These are phyloP conservation scores for Phyllosticta paracitricarpa DNA, from an alignment of 2,329 filamentous ascomycete species.

Conservation along the genomic window DNA sequence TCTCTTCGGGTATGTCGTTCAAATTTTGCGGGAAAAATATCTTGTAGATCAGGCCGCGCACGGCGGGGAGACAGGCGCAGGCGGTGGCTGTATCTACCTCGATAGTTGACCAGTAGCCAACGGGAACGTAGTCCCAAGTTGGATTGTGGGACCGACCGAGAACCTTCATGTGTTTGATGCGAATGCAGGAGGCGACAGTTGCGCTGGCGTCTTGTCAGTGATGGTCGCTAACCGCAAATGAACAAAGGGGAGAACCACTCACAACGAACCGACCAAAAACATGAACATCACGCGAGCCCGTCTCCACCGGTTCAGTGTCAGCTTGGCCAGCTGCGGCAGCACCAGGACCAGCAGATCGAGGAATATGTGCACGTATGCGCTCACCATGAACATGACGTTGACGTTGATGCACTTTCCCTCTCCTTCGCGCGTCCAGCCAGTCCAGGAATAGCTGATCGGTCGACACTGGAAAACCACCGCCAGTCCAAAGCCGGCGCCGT, in stretches of 20 bases:
- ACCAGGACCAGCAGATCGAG: conserved; percentile 21
- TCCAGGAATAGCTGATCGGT: conserved; percentile 26
- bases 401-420: conserved; percentile 26
- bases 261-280: conserved; percentile 31
- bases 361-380: conserved; percentile 22
- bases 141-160: conserved; percentile 34
- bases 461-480: conserved; percentile 22
- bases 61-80: conserved; percentile 27
- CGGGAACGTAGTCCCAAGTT: conserved; percentile 26
- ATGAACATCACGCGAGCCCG: conserved; percentile 28
- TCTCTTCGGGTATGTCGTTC: neutral
- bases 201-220: conserved; percentile 21
- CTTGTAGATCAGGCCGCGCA: conserved; percentile 12
- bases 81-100: conserved; percentile 28
- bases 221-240: neutral
- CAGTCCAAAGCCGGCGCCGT: conserved; percentile 15
- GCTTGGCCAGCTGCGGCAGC: conserved; percentile 19
- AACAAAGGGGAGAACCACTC: conserved; percentile 11
- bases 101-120: conserved; percentile 26
- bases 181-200: conserved; percentile 35
- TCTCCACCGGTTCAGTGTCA: conserved; percentile 20
- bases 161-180: conserved; percentile 32
- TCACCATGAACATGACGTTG: conserved; percentile 23
- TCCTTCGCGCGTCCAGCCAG: conserved; percentile 20
- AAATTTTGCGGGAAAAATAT: neutral